Percentiles rank a stretch among this genome's conserved stretches.
phyloP scores from a whole-genome alignment of 164 flowering plant species.

The Cinnamomum chago region DNA sequence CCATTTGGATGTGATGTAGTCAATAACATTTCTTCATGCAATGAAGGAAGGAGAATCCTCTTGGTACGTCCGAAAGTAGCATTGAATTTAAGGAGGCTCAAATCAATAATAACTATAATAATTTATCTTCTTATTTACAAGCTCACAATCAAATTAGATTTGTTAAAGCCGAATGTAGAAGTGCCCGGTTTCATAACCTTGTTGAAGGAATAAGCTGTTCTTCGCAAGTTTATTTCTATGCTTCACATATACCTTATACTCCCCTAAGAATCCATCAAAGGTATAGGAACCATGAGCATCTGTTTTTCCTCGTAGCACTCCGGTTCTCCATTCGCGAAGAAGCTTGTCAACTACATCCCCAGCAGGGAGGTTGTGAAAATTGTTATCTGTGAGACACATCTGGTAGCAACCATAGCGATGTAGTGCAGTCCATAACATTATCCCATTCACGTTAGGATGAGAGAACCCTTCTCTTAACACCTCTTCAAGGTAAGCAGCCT shows the following conservation, averaged over 20 bases:
- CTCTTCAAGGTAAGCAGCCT: constrained; percentile 52
- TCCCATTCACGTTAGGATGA: constrained; percentile 60
- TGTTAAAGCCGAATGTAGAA: constrained; percentile 34
- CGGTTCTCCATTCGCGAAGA: constrained; percentile 30
- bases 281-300: constrained; percentile 43
- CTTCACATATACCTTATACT: constrained; percentile 43
- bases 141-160: no score
- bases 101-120: no score
- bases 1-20: no score
- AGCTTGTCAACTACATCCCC: constrained; percentile 80
- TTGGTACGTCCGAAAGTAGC: no score
- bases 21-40: no score
- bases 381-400: constrained; percentile 76
- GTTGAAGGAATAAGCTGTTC: constrained; percentile 50
- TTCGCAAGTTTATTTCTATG: constrained; percentile 30
- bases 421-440: constrained; percentile 63
- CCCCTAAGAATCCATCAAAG: constrained; percentile 78
- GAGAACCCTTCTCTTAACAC: constrained; percentile 52
- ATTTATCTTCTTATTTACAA: no score
- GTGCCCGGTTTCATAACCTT: constrained; percentile 64
- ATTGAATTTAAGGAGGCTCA: no score
- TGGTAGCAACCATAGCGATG: constrained; percentile 42
- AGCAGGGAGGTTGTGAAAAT: constrained; percentile 56
- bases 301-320: constrained; percentile 21
- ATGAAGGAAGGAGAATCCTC: no score